Percentiles rank a stretch among this genome's conserved stretches.
Conservation (phyloP, 192 early-diverging fungal species). For the Backusella morwellensis region DNA sequence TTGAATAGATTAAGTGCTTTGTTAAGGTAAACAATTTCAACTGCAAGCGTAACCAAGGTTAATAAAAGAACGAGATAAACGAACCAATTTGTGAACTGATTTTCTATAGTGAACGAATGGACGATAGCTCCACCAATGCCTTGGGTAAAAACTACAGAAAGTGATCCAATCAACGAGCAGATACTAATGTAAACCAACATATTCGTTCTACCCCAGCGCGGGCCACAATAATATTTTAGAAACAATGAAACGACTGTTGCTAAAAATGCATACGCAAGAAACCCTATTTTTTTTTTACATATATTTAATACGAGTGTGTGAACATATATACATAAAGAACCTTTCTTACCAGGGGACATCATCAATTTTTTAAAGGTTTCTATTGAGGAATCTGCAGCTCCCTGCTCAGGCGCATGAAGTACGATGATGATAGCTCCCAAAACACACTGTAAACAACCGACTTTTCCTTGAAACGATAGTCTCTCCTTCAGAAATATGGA, state of each 20-base stretch:
- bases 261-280: conserved; percentile 68
- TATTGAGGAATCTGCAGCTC: conserved; percentile 63
- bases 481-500: conserved; percentile 85
- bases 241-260: conserved; percentile 56
- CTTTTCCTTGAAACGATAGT: conserved; percentile 76
- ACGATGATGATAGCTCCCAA: conserved; percentile 84
- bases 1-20: conserved; percentile 91
- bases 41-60: conserved; percentile 73
- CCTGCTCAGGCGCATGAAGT: conserved; percentile 80
- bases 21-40: conserved; percentile 96
- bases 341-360: conserved; percentile 16
- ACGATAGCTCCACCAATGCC: conserved; percentile 86
- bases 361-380: conserved; percentile 67
- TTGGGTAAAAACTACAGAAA: conserved; percentile 86
- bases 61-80: conserved; percentile 81
- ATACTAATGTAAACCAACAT: conserved; percentile 89
- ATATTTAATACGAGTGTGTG: neutral
- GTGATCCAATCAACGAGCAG: conserved; percentile 89
- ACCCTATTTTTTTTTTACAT: conserved; percentile 27
- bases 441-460: conserved; percentile 87
- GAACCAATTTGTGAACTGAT: conserved; percentile 80
- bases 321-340: neutral
- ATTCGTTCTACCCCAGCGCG: conserved; percentile 70
- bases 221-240: conserved; percentile 77
- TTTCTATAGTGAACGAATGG: conserved; percentile 80